These are phyloP conservation scores for Lathyrus sativus DNA, from an alignment of 306 rosid species.

Conservation along the genomic window DNA sequence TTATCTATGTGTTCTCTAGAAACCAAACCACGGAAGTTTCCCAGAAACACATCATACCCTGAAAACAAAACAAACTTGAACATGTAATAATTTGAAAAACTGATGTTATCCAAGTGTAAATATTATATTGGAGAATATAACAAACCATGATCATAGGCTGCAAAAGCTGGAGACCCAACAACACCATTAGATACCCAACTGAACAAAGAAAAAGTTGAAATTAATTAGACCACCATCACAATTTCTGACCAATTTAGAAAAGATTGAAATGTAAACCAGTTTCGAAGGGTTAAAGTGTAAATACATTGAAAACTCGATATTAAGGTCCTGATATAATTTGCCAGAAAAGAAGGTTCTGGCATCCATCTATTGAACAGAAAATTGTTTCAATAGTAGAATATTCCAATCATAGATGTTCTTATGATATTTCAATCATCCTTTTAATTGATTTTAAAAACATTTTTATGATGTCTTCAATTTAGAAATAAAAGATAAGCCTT, in stretches of 20 bases:
- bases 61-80: slow-evolving; percentile 41
- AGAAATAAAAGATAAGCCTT: too few relatives aligned
- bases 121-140: slow-evolving; percentile 18
- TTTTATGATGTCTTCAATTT: too few relatives aligned
- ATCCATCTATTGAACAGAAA: slow-evolving; percentile 5
- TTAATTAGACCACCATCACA: slow-evolving; percentile 25
- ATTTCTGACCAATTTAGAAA: background rate
- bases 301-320: background rate
- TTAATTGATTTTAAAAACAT: too few relatives aligned
- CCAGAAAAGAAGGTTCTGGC: background rate
- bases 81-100: slow-evolving; percentile 25
- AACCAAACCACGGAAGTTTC: slow-evolving; percentile 81
- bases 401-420: too few relatives aligned
- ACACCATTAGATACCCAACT: slow-evolving; percentile 98
- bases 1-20: slow-evolving; percentile 83
- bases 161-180: slow-evolving; percentile 98
- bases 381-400: background rate
- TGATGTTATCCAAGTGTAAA: slow-evolving; percentile 8
- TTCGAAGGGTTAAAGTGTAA: background rate
- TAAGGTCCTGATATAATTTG: background rate
- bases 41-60: slow-evolving; percentile 88
- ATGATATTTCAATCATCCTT: too few relatives aligned
- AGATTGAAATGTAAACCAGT: background rate
- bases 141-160: slow-evolving; percentile 95
- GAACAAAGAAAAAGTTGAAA: slow-evolving; percentile 23